A percentile compares a stretch with the other conserved stretches of the same genome.
Evolutionary conservation across 129 eudicot species (phyloP).

Genomic region (Deinandra increscens): DNA sequence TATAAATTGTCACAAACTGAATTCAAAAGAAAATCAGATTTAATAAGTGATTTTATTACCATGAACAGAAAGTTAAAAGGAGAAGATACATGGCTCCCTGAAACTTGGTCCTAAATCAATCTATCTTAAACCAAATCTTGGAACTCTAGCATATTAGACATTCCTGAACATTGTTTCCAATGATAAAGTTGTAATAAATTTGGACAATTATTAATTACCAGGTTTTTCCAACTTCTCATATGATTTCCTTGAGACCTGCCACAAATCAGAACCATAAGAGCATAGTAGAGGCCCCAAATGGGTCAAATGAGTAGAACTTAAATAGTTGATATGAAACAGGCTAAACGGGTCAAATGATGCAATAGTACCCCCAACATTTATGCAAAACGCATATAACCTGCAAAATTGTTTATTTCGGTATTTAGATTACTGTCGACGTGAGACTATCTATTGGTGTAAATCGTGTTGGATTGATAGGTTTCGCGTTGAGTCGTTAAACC

Average conservation of each 20-base stretch:
- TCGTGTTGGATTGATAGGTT: too few relatives aligned
- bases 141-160: background rate
- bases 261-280: slow-evolving; percentile 14
- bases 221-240: slow-evolving; percentile 53
- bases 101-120: slow-evolving; percentile 2
- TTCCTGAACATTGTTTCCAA: slow-evolving; percentile 5
- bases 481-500: too few relatives aligned
- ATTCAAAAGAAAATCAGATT: too few relatives aligned
- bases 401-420: background rate
- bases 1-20: slow-evolving; percentile 3
- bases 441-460: too few relatives aligned
- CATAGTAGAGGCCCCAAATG: background rate
- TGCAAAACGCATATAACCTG: background rate
- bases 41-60: background rate
- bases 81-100: slow-evolving; percentile 1
- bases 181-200: too few relatives aligned
- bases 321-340: background rate
- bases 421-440: background rate
- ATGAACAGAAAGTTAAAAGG: background rate
- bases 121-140: background rate
- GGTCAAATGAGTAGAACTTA: background rate
- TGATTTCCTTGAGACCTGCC: slow-evolving; percentile 51
- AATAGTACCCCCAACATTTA: background rate
- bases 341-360: background rate
- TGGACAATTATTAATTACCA: background rate